Evolutionary conservation across 768 basidiomycete genomes (phyloP), one percentile per base, ranked within the genome.

Genomic region (Panaeolus cyanescens): DNA sequence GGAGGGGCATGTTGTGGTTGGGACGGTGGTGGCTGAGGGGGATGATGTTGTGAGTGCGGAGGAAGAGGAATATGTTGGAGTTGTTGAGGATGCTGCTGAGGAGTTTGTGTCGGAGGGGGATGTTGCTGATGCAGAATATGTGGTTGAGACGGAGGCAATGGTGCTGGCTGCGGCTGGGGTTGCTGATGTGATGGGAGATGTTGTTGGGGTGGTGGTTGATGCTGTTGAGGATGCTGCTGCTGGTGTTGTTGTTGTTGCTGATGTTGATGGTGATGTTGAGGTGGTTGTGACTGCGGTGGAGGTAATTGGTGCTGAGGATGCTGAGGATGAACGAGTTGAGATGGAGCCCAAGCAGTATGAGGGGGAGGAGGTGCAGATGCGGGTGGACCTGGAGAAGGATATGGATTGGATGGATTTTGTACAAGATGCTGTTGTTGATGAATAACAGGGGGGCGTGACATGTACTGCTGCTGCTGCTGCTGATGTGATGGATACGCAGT

Each of bases 371-470:
- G 75, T 5, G 79, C 73, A 20, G 77, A 70, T 13, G 77, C 74
- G 1, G 80, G 77, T 32, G 75, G 75, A 4, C 72, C 75, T 56
- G 79, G 76, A 42, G 80, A 75, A n/a, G 81, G 81, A 60, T 82
- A 83, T 8, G 81, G 76, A 61, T 80, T 80, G 28, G 71, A 69
- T 63, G 79, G 78, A 20, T 77, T 72, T 17, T 76, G 73, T 13
- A 72, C 70, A 32, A 72, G 74, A 56, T 72, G 68, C 17, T 67
- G 71, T 5, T 71, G 65, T 45, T 71, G 72, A 36, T 59, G 55
- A 42, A 59, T 56, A 34, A 54, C 32, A 50, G 58, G 42, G 15
- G 45, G 45, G 15, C 45, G 45, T 50, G 45, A 50, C 59, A 78
- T 71, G 56, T 76, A 74, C 42, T 59, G 64, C 31, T 42, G 75